Evolutionary conservation across 441 rosid genomes (phyloP), one percentile per base, ranked within the genome.

Genomic region (Codiaeum variegatum): DNA sequence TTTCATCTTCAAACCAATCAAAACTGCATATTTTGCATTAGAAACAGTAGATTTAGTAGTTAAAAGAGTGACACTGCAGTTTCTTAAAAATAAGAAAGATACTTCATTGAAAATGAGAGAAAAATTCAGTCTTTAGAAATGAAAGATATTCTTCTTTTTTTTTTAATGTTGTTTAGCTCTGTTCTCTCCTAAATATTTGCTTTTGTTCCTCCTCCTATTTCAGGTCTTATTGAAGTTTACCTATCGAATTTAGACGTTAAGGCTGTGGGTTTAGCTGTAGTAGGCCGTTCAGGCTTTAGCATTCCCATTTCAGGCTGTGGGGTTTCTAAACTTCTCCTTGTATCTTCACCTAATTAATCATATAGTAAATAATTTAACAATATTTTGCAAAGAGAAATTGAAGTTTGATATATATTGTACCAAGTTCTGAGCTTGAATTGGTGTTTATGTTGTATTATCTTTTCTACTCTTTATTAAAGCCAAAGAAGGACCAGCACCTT

Each of bases 171-270:
- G 32, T 52, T 81, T 70, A 87, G 73, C 80, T 90, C 78, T 34
- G 79, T 84, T 52, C 73, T 85, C 78, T 85, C 89, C 97, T 94
- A 88, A 5, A 76, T 79, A 47, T 88, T 91, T 40, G 90, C 91
- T 26, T 69, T 38, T 66, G 76, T 49, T 62, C 78, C 29, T 62
- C 78, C 79, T 62, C 75, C 81, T 62, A 67, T 69, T 76, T 40
- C 76, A 64, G 74, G 76, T 56, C 46, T 69, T 66, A 54, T 26
- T 63, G 82, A 34, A 34, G 71, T 67, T 62, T 67, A 78, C 34
- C 71, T 69, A 72, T 56, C 67, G 44, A 72, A 60, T 46, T 77
- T 55, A 18, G 42, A 49, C 5, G 71, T 72, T 16, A 73, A 67
- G 11, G 58, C 26, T 18, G 64, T 29, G 47, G 78, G 84, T 31